Base-by-base conservation (phyloP, 73 alveolate species). In the Paramecium octaurelia region DNA sequence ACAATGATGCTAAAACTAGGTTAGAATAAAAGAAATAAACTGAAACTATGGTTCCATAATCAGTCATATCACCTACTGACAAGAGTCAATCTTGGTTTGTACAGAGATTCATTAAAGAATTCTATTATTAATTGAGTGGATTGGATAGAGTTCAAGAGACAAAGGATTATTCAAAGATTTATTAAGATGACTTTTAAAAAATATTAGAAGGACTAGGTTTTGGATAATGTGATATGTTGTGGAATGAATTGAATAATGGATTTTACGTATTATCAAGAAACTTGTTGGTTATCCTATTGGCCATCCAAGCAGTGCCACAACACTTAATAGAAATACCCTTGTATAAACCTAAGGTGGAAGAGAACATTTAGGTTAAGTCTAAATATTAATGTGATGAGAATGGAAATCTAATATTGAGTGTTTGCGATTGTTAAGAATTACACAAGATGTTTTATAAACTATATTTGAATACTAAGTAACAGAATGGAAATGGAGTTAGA, bases 1-100 rank as follows among this genome's bases (percentile, higher is more conserved):
- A 80, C 44, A 80, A 80, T 10, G 91, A 80, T 80, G 91, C 91
- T n/a, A 80, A 80, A 80, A 20, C 21, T 44, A 40, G 91, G 46
- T 80, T 24, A 42, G 70, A 80, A 80, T 10, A 24, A 21, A 80
- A 46, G n/a, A 44, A 40, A 44, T 9, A 21, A 34, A 80, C 91
- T 23, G 71, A 80, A 48, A 80, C 91, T 3, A 44, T 48, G 42
- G 23, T 80, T 23, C 91, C 71, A 23, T 34, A 80, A 80, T 80
- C 91, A 44, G 44, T 43, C 0, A 80, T 80, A 38, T 80, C 23
- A 3, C 91, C 91, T n/a, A 44, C 91, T 12, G 91, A 80, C 16
- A 80, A 80, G 8, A 80, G 75, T 23, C 23, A 42, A 44, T 80
- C 70, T 21, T 80, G 91, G 91, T 80, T 80, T 43, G 91, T 80